Evolutionary conservation across 148 eudicot species (phyloP).

Genomic region (Polygonum maritimum): DNA sequence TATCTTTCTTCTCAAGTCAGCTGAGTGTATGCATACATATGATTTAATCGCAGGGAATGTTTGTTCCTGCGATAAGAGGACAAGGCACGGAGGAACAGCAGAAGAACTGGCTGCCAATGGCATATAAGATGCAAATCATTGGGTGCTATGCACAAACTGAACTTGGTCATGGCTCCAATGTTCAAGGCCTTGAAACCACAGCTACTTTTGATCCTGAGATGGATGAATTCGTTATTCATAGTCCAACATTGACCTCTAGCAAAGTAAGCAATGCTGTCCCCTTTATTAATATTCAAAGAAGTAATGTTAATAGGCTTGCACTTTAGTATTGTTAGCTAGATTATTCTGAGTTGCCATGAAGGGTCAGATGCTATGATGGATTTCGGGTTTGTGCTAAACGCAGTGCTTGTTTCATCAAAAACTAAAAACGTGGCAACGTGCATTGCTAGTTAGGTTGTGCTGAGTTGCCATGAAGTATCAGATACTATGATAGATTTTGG

Average conservation of each 20-base stretch:
- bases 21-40: not conserved
- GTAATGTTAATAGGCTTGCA: not conserved
- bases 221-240: conserved; percentile 81
- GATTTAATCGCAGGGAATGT: conserved; percentile 66
- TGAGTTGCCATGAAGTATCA: not conserved
- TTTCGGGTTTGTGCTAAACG: not conserved
- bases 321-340: not conserved
- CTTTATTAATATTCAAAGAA: not conserved
- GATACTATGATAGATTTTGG: not conserved
- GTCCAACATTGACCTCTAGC: conserved; percentile 94
- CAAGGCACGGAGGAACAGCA: conserved; percentile 97
- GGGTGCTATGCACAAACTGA: conserved; percentile 99
- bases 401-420: not conserved
- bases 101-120: conserved; percentile 86
- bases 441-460: not conserved
- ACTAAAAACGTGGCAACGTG: not conserved
- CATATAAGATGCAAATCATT: conserved; percentile 86
- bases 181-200: conserved; percentile 97
- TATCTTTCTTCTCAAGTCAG: not conserved
- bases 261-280: conserved; percentile 42
- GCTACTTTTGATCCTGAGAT: conserved; percentile 92
- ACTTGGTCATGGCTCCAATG: conserved; percentile 99
- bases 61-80: conserved; percentile 85
- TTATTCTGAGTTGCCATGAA: not conserved
- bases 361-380: not conserved